Evolutionary conservation across 2,329 filamentous ascomycete genomes (phyloP).

Genomic region (Paecilomyces sp.): DNA sequence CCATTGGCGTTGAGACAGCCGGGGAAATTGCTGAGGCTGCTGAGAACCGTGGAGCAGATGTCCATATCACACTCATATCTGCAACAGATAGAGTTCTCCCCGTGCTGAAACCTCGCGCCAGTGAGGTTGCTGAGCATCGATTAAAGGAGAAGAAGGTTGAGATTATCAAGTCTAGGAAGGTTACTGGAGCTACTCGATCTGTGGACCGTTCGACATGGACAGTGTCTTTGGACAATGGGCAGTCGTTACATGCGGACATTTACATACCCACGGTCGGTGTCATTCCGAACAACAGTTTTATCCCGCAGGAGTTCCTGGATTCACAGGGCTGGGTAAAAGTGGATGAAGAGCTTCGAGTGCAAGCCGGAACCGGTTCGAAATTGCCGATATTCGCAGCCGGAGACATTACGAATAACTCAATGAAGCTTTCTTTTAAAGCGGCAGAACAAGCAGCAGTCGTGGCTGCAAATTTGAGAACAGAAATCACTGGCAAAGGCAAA

Average conservation of each 20-base stretch:
- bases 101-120: constrained; percentile 19
- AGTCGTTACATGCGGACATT: constrained; percentile 41
- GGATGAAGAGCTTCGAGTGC: constrained; percentile 28
- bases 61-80: constrained; percentile 19
- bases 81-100: constrained; percentile 20
- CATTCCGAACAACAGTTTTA: constrained; percentile 45
- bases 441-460: constrained; percentile 18
- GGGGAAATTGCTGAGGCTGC: constrained; percentile 32
- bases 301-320: constrained; percentile 42
- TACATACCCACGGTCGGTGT: constrained; percentile 49
- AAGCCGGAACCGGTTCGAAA: constrained; percentile 1
- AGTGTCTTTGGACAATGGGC: constrained; percentile 40
- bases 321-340: constrained; percentile 43
- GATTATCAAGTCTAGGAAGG: constrained; percentile 29
- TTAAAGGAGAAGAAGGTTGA: constrained; percentile 44
- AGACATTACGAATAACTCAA: constrained; percentile 21
- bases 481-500: constrained; percentile 14
- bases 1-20: constrained; percentile 37
- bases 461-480: constrained; percentile 18
- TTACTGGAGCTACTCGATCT: constrained; percentile 24
- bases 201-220: constrained; percentile 30
- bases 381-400: constrained; percentile 22
- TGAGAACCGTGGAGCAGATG: constrained; percentile 26
- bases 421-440: constrained; percentile 19
- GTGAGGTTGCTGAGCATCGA: constrained; percentile 36